phyloP scores from a whole-genome alignment of 1,139 yeast species.

The Saccharomyces hybrid region DNA sequence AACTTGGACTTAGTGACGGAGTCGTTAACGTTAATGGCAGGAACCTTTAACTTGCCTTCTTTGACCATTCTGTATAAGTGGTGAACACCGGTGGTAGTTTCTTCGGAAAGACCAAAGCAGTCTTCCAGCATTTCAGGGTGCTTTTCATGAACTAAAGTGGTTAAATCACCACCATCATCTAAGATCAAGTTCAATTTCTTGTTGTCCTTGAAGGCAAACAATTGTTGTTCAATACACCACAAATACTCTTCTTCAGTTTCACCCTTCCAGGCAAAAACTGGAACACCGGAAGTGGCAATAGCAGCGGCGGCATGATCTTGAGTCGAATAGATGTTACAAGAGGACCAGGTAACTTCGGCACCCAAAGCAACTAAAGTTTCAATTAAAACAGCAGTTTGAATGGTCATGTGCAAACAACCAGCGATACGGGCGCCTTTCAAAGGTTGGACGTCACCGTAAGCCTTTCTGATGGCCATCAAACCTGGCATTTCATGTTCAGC shows the following conservation, averaged over 20 bases:
- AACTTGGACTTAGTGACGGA: conserved; percentile 99
- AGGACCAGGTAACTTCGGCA: conserved; percentile 99
- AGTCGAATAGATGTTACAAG: conserved; percentile 99
- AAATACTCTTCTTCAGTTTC: conserved; percentile 99
- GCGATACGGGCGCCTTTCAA: conserved; percentile 98
- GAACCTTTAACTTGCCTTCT: conserved; percentile 89
- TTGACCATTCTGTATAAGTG: conserved; percentile 95
- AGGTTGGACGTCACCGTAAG: conserved; percentile 90
- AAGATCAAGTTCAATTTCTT: conserved; percentile 94
- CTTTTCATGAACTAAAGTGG: conserved; percentile 94
- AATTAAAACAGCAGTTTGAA: conserved; percentile 97
- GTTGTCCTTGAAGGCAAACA: conserved; percentile 95
- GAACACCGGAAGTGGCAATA: conserved; percentile 98
- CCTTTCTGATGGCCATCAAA: conserved; percentile 93
- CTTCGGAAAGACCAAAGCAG: conserved; percentile 97
- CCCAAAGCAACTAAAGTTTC: conserved; percentile 97
- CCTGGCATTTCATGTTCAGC: conserved; percentile 99
- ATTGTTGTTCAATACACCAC: conserved; percentile 99
- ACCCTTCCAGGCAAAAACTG: conserved; percentile 99
- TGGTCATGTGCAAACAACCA: conserved; percentile 99
- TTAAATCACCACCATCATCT: conserved; percentile 99
- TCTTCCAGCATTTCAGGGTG: conserved; percentile 95
- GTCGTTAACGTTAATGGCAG: conserved; percentile 99
- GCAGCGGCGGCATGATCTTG: conserved; percentile 99
- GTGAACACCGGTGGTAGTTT: conserved; percentile 99